Conservation (phyloP, 1,284 basidiomycete species). For the Cystobasidium slooffiae region DNA sequence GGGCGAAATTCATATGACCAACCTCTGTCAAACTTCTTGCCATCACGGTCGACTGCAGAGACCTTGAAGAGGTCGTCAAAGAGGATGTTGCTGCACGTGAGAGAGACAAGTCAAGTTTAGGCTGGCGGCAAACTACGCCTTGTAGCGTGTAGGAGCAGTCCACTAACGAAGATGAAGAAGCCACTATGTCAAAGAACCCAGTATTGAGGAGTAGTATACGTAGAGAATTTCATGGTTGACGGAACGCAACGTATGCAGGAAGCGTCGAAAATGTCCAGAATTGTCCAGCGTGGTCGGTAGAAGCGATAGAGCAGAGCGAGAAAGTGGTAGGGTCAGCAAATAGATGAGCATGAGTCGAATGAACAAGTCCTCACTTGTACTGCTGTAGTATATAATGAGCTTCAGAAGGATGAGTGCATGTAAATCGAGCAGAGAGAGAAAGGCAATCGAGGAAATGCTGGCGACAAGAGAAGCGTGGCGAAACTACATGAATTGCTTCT, state of each 20-base stretch:
- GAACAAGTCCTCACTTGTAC: not conserved
- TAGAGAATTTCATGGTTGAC: not conserved
- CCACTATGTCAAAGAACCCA: conserved; percentile 11
- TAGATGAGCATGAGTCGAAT: not conserved
- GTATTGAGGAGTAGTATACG: not conserved
- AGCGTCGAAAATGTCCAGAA: not conserved
- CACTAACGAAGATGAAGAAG: conserved; percentile 39
- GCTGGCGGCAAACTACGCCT: not conserved
- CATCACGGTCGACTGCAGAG: conserved; percentile 82
- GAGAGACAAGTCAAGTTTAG: not conserved
- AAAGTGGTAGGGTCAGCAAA: not conserved
- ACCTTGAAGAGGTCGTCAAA: conserved; percentile 91
- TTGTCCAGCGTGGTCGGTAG: not conserved
- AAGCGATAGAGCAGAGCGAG: not conserved
- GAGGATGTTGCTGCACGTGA: conserved; percentile 67
- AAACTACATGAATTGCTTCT: not conserved
- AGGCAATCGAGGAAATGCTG: conserved; percentile 5
- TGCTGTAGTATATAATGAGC: conserved; percentile 8
- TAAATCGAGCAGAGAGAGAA: conserved; percentile 6
- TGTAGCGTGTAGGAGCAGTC: not conserved
- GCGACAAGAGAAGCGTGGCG: conserved; percentile 6
- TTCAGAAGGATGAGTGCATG: not conserved
- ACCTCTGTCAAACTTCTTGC: conserved; percentile 98
- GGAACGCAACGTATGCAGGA: not conserved
- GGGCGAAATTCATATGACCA: conserved; percentile 46